Percentiles rank a stretch among this genome's conserved stretches.
phyloP scores from a whole-genome alignment of 805 yeast genomes.

The Crinitomyces ghanaensis region DNA sequence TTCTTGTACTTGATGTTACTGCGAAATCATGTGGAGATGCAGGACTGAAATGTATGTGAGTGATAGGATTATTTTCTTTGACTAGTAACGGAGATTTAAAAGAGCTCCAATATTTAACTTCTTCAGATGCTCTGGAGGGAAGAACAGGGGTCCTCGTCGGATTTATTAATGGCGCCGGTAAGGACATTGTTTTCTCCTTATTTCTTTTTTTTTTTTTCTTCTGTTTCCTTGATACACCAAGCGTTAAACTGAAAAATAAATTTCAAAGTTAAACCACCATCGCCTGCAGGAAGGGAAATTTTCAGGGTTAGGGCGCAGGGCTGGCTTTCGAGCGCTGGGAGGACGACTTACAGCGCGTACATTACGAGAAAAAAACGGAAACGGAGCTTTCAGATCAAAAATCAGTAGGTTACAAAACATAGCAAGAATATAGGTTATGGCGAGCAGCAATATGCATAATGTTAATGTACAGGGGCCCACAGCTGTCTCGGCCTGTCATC shows the following conservation, averaged over 20 bases:
- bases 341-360: no score
- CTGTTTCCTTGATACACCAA: background rate
- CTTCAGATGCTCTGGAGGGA: slow-evolving; percentile 81
- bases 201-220: background rate
- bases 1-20: slow-evolving; percentile 79
- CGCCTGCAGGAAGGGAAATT: no score
- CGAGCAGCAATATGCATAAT: no score
- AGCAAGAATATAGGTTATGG: no score
- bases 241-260: background rate
- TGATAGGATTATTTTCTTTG: slow-evolving; percentile 86
- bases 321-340: no score
- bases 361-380: no score
- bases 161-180: slow-evolving; percentile 52
- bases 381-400: no score
- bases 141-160: slow-evolving; percentile 62
- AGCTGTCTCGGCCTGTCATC: no score
- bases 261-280: background rate
- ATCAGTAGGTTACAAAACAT: no score
- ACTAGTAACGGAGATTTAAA: slow-evolving; percentile 77
- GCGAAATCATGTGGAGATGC: slow-evolving; percentile 83
- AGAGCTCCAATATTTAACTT: slow-evolving; percentile 88
- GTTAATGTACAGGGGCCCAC: no score
- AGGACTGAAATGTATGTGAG: slow-evolving; percentile 82
- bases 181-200: slow-evolving; percentile 54
- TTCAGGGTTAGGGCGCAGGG: no score